Evolutionary conservation across 2,329 filamentous ascomycete species (phyloP), one percentile per base, ranked within the genome.

Genomic region (Ascochyta rabiei): DNA sequence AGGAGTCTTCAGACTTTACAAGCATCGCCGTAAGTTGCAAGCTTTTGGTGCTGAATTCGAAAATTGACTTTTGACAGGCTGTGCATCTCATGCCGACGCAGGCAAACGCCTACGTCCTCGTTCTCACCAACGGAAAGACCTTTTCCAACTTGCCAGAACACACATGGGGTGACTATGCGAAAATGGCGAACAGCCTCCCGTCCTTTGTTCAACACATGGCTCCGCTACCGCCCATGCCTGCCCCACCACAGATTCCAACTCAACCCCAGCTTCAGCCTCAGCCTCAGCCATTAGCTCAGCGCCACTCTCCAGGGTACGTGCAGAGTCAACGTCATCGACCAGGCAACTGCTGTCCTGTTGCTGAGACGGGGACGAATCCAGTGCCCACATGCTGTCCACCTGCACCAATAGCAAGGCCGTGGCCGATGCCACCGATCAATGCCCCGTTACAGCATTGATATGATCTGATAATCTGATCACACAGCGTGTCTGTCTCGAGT

Each of bases 91-190:
- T 72, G 56, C 64, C 66, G 6, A 45, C 57, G 1, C 51, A 67
- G 18, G 55, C 68, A 31, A 47, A 64, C 15, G 66, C 65, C 16
- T 71, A 72, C 50, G 59, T 72, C 10, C 56, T 71, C 1, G 56
- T 71, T 30, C 62, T 67, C 38, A 68, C 61, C 1, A 56, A 53
- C 18, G 69, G 70, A 10, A 69, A 70, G 55, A 59, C 66, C 12
- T 72, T 68, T 47, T 71, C 68, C 5, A 72, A 72, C 21, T 59
- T 72, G 4, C 70, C 70, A 9, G 68, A 71, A 37, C 61, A 64
- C 30, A 72, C 70, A 18, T 72, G 70, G 70, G 47, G 38, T 1
- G 69, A 72, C 46, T 72, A 72, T 53, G 66, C 67, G 40, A 72
- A 70, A 33, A 67, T 72, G 57, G 58, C 65, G 5, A 57, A 62